A percentile compares a stretch with the other conserved stretches of the same genome.
phyloP scores from a whole-genome alignment of 2,329 filamentous ascomycete genomes.

The Colletotrichum sp. region DNA sequence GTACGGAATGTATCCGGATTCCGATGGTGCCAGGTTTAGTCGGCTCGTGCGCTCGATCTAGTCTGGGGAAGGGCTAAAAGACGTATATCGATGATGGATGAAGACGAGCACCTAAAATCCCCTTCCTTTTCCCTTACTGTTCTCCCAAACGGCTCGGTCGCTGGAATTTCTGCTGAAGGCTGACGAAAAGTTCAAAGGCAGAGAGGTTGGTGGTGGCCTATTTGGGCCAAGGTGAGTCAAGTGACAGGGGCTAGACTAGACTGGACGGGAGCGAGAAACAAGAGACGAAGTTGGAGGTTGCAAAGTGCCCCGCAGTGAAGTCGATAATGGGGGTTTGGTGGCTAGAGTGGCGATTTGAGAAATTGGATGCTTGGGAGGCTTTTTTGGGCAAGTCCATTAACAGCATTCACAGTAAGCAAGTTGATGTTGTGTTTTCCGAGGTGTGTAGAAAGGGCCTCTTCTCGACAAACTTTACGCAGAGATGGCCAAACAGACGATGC shows the following conservation, averaged over 20 bases:
- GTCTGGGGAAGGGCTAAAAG: background rate
- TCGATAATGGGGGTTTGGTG: background rate
- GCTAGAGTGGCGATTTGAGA: background rate
- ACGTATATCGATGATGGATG: background rate
- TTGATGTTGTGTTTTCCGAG: background rate
- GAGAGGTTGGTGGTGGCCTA: background rate
- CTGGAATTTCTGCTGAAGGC: background rate
- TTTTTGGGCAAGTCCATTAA: background rate
- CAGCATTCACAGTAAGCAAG: background rate
- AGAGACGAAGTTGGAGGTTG: slow-evolving; percentile 2
- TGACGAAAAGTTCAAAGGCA: background rate
- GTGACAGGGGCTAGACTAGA: background rate
- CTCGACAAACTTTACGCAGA: background rate
- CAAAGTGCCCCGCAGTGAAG: slow-evolving; percentile 12
- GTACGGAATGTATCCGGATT: background rate
- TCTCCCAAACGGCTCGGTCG: background rate
- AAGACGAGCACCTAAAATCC: background rate
- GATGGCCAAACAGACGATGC: background rate
- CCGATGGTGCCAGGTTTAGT: background rate
- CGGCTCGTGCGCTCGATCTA: background rate
- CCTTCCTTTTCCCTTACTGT: background rate
- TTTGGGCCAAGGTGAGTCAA: background rate
- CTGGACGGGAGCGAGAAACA: slow-evolving; percentile 6
- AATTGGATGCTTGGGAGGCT: background rate
- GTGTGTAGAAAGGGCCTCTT: background rate